Evolutionary conservation across 805 yeast species (phyloP).

Genomic region (Barnettozyma pratensis): DNA sequence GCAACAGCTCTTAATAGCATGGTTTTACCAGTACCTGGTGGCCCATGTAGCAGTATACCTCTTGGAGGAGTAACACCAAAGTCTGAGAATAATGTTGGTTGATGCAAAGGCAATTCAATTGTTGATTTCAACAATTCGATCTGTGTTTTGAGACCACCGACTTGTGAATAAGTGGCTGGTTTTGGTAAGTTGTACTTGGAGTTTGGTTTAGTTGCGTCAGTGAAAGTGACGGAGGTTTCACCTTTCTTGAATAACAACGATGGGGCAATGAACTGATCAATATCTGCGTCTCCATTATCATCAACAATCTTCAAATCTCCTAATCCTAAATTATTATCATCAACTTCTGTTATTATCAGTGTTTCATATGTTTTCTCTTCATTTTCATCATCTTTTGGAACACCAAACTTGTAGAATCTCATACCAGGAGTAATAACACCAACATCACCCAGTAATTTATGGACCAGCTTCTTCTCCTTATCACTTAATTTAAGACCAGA

Average conservation of each 20-base stretch:
- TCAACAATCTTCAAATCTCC: slow-evolving; percentile 18
- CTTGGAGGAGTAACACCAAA: slow-evolving; percentile 92
- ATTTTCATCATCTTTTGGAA: slow-evolving; percentile 14
- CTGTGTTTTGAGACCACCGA: slow-evolving; percentile 77
- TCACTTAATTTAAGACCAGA: slow-evolving; percentile 19
- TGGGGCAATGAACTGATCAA: slow-evolving; percentile 36
- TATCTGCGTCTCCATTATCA: slow-evolving; percentile 5
- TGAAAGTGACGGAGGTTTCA: slow-evolving; percentile 23
- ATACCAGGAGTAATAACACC: slow-evolving; percentile 62
- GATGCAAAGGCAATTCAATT: slow-evolving; percentile 73
- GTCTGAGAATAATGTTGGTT: slow-evolving; percentile 69
- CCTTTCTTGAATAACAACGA: slow-evolving; percentile 40
- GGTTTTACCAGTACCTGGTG: slow-evolving; percentile 97
- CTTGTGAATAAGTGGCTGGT: slow-evolving; percentile 40
- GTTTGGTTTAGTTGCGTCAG: slow-evolving; percentile 24
- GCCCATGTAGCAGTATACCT: slow-evolving; percentile 91
- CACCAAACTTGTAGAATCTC: slow-evolving; percentile 25
- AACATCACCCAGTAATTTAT: slow-evolving; percentile 42
- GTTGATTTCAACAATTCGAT: slow-evolving; percentile 57
- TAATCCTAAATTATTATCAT: slow-evolving; percentile 30
- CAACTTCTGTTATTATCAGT: slow-evolving; percentile 23
- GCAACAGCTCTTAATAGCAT: slow-evolving; percentile 83
- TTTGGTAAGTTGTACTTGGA: slow-evolving; percentile 41
- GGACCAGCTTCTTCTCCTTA: slow-evolving; percentile 30
- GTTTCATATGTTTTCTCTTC: slow-evolving; percentile 16